A percentile compares a stretch with the other conserved stretches of the same genome.
Evolutionary conservation across 176 grass and related monocot genomes (phyloP).

Genomic region (Urochloa ruziziensis): DNA sequence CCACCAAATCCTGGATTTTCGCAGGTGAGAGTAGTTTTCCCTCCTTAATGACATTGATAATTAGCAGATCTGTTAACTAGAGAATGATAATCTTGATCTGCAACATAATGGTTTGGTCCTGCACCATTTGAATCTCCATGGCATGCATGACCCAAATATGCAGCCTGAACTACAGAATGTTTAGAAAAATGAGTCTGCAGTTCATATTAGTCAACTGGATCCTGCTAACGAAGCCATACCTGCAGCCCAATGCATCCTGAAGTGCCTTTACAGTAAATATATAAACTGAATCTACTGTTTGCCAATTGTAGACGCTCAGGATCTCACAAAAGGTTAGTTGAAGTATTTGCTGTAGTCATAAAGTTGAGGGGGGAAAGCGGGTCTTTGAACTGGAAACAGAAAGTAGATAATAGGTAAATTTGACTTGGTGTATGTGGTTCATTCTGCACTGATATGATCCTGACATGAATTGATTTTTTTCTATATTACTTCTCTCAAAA

Average conservation of each 20-base stretch:
- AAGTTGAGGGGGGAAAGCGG: background rate
- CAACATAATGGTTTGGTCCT: background rate
- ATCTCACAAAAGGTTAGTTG: background rate
- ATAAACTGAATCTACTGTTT: background rate
- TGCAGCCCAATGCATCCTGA: background rate
- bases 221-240: background rate
- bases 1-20: slow-evolving; percentile 84
- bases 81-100: slow-evolving; percentile 6
- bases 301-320: background rate
- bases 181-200: background rate
- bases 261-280: background rate
- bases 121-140: background rate
- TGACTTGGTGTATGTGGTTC: background rate
- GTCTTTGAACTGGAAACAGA: background rate
- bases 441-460: background rate
- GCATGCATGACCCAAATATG: background rate
- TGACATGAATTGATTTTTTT: background rate
- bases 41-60: slow-evolving; percentile 28
- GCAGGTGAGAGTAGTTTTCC: slow-evolving; percentile 52
- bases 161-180: background rate
- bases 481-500: background rate
- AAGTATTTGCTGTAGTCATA: background rate
- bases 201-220: background rate
- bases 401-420: background rate
- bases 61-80: background rate